Evolutionary conservation across 768 basidiomycete genomes (phyloP), one percentile per base, ranked within the genome.

Genomic region (Tylopilus plumbeoviolaceoides): DNA sequence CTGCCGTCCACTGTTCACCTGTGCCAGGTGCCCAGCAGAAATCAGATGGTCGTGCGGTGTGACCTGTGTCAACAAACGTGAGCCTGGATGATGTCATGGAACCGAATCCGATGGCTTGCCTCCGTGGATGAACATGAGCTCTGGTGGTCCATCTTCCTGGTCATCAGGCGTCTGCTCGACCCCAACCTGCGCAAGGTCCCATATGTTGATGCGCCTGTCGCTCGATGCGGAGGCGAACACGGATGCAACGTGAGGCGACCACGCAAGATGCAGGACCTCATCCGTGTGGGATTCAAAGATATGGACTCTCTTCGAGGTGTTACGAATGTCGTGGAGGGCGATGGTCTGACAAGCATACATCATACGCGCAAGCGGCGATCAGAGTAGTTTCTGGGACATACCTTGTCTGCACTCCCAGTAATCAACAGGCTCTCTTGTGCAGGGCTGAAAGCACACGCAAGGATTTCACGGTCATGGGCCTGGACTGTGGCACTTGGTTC

Each of bases 151-250:
- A 63, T 99, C 97, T 68, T 99, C 97, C 53, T 93, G 90, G 65
- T 99, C 97, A 59, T 99, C 97, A 4, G 95, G 97, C 2, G 92
- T 91, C 70, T 99, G 97, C 68, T 99, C 97, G 38, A 87, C 81
- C 1, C 97, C 97, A 56, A 98, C 95, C 55, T 87, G 81, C 21
- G 83, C 78, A 52, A 98, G 69, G 72, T 99, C 95, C 97, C 97
- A 99, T 44, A 98, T 75, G 62, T 97, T 95, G 57, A 99, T 81
- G 10, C 97, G 78, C 40, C 97, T 81, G 67, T 99, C 97, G 55
- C 91, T 87, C 4, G 91, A 93, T 2, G 93, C 93, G 3, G 93
- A 95, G 0, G 95, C 95, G 58, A 99, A 98, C 46, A 98, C 80
- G 9, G 91, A 92, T 5, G 86, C 79, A 60, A 88, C 89, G 60